Base-by-base conservation (phyloP, 1,284 basidiomycete genomes). In the Fomitopsis pinicola region DNA sequence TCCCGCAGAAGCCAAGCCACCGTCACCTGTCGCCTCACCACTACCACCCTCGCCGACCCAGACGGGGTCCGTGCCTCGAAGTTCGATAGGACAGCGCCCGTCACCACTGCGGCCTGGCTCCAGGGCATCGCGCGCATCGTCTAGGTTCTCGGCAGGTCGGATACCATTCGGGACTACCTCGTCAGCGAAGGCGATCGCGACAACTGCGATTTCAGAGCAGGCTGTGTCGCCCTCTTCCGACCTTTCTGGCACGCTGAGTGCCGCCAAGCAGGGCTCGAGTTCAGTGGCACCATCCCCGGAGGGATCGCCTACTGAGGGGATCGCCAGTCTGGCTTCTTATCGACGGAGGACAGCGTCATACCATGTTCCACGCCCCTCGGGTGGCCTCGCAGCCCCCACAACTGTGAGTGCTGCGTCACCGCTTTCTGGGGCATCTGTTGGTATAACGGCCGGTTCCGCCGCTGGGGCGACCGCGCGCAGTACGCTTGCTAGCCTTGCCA, bases 91-190 rank as follows among this genome's bases (percentile, higher is more conserved):
- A 5, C 72, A 70, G 50, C 67, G 73, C 53, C 75, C 81, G 4
- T 86, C 86, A 0, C 86, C 87, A 0, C 72, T 88, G 48, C 82
- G 88, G 10, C 85, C 88, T 42, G 84, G 80, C 9, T 91, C 89
- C 3, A 80, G 88, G 46, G 83, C 86, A 3, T 91, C 89, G 3
- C 80, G 86, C 26, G 69, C 84, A 17, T 82, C 87, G 0, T 90
- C 88, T 8, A 79, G 76, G 58, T 86, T 88, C 68, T 88, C 88
- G 12, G 75, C 79, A 0, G 81, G 77, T 28, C 81, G 85, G 26
- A 77, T 85, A 36, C 86, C 88, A 1, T 74, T 89, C 62, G 85
- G 81, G 42, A 78, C 76, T 42, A 75, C 78, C 3, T 71, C 78
- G 3, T 74, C 77, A 3, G 68, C 75, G 14, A 91, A 91, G 71